Evolutionary conservation across 441 rosid species (phyloP).

Genomic region (Flueggea neowawraea): DNA sequence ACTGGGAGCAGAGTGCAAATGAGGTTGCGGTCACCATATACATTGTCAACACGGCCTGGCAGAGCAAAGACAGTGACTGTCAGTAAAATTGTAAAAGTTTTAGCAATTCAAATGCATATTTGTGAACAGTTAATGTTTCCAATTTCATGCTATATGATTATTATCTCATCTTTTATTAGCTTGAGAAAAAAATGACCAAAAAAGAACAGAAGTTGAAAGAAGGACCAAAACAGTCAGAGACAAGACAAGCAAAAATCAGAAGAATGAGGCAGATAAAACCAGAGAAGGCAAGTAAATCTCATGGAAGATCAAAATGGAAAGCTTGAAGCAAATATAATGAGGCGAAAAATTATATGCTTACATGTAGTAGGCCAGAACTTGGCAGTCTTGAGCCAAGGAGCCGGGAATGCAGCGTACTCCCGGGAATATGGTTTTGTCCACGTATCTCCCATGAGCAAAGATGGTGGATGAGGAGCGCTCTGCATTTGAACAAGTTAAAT

Average conservation of each 20-base stretch:
- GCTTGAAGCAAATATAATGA: neutral
- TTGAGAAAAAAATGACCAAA: no score
- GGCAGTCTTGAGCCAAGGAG: slow-evolving; percentile 82
- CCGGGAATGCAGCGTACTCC: slow-evolving; percentile 94
- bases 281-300: neutral
- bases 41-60: slow-evolving; percentile 91
- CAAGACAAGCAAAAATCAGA: no score
- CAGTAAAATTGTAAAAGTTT: no score
- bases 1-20: slow-evolving; percentile 77
- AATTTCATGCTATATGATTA: no score
- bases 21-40: slow-evolving; percentile 94
- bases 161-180: no score
- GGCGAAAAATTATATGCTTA: slow-evolving; percentile 10
- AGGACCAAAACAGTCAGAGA: no score
- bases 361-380: slow-evolving; percentile 98
- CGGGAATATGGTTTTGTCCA: slow-evolving; percentile 91
- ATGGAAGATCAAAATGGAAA: neutral
- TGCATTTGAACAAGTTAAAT: slow-evolving; percentile 29
- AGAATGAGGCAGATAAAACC: no score
- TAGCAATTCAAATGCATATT: no score
- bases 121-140: no score
- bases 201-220: no score
- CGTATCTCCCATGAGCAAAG: slow-evolving; percentile 93
- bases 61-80: no score
- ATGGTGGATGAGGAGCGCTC: slow-evolving; percentile 98